Conservation (phyloP, 495 filamentous ascomycete genomes). For the Daldinia loculata region DNA sequence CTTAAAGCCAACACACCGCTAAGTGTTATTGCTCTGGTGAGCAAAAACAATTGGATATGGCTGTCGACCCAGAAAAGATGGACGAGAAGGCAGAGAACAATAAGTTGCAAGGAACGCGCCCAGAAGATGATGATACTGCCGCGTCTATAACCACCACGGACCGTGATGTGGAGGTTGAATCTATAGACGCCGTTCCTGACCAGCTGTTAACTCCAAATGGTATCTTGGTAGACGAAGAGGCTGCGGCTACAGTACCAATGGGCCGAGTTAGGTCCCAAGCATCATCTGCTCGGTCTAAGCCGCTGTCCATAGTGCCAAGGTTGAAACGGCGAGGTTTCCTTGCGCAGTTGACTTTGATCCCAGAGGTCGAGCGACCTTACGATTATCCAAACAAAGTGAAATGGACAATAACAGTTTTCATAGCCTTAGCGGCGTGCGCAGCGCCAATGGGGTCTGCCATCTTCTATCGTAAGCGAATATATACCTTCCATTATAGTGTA, state of each 20-base stretch:
- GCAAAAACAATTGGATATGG: conserved; percentile 16
- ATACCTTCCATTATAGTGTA: conserved; percentile 16
- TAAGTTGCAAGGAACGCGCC: background rate
- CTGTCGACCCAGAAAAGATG: conserved; percentile 29
- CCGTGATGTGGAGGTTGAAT: conserved; percentile 21
- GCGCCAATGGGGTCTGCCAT: conserved; percentile 89
- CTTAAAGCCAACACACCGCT: background rate
- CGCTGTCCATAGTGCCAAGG: conserved; percentile 67
- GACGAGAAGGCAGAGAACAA: conserved; percentile 22
- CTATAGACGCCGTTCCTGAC: conserved; percentile 27
- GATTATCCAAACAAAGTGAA: conserved; percentile 76
- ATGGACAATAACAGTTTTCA: conserved; percentile 85
- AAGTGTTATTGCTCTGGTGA: background rate
- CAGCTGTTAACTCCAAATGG: conserved; percentile 23
- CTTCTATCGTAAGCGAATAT: conserved; percentile 73
- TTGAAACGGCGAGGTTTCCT: conserved; percentile 77
- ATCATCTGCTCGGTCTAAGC: conserved; percentile 51
- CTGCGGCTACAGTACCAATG: conserved; percentile 13
- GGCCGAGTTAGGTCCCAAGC: conserved; percentile 41
- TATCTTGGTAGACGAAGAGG: conserved; percentile 37
- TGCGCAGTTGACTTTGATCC: conserved; percentile 75
- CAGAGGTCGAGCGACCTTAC: conserved; percentile 80
- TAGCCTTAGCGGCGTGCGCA: conserved; percentile 76
- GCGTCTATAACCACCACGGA: conserved; percentile 22
- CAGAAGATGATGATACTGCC: conserved; percentile 23